These are phyloP conservation scores for Candida maltosa DNA, from an alignment of 805 yeast genomes.

Conservation along the genomic window DNA sequence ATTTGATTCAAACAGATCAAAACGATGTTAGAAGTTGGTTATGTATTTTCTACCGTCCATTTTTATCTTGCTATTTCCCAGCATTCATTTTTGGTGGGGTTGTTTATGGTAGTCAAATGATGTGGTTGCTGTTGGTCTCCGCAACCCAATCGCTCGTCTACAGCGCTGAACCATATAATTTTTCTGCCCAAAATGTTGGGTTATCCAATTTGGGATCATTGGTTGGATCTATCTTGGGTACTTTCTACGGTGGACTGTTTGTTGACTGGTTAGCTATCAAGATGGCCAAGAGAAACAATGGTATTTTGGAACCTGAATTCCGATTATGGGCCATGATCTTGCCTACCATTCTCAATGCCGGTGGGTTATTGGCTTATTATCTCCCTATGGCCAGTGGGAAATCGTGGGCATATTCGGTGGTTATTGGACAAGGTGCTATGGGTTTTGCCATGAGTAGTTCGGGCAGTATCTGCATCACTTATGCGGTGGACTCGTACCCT, in stretches of 20 bases:
- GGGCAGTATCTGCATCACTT: constrained; percentile 42
- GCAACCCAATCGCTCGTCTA: constrained; percentile 43
- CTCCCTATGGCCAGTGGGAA: constrained; percentile 21
- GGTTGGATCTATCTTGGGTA: constrained; percentile 40
- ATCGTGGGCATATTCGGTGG: constrained; percentile 28
- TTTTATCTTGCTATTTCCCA: not conserved
- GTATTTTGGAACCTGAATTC: constrained; percentile 29
- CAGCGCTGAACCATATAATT: constrained; percentile 35
- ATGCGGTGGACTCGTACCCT: constrained; percentile 41
- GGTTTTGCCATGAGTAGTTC: constrained; percentile 30
- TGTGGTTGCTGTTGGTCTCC: constrained; percentile 45
- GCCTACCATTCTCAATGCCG: constrained; percentile 39
- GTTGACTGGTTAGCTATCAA: constrained; percentile 37
- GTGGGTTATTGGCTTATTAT: constrained; percentile 45
- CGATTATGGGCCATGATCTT: constrained; percentile 28
- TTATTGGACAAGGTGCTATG: constrained; percentile 24
- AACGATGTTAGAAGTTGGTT: constrained; percentile 4
- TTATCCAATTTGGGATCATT: constrained; percentile 41
- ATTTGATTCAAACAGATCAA: constrained; percentile 1
- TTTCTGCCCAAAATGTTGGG: constrained; percentile 35
- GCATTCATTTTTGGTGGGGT: constrained; percentile 41
- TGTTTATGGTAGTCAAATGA: constrained; percentile 46
- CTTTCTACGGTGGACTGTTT: constrained; percentile 41
- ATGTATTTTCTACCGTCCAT: constrained; percentile 3
- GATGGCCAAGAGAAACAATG: constrained; percentile 25